Conservation (phyloP, 208 protist genomes). For the Wallacemonas sp. region DNA sequence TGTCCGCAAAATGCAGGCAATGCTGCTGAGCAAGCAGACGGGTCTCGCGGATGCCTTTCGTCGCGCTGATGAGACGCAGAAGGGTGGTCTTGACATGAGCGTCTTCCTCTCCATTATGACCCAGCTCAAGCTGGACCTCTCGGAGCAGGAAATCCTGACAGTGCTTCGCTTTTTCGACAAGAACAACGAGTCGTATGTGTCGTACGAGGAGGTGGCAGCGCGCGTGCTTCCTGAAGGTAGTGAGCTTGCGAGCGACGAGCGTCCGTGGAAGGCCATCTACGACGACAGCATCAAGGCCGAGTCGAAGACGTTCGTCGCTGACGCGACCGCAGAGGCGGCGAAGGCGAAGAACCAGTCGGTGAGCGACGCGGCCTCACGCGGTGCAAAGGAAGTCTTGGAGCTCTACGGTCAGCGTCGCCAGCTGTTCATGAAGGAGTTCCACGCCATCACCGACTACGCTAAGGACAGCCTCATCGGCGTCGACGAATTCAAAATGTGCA, state of each 20-base stretch:
- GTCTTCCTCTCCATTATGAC: slow-evolving; percentile 80
- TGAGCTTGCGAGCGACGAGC: slow-evolving; percentile 59
- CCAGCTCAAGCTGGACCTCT: slow-evolving; percentile 66
- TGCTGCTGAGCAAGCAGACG: slow-evolving; percentile 75
- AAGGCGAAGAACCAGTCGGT: slow-evolving; percentile 35
- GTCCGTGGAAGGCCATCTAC: slow-evolving; percentile 75
- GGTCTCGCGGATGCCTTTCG: slow-evolving; percentile 84
- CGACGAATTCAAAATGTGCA: slow-evolving; percentile 84
- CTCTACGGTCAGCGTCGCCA: slow-evolving; percentile 85
- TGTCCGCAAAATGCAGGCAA: slow-evolving; percentile 86
- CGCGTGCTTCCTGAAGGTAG: slow-evolving; percentile 78
- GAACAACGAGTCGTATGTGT: slow-evolving; percentile 88
- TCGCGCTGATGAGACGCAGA: slow-evolving; percentile 56
- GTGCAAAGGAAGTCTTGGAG: slow-evolving; percentile 65
- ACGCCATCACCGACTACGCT: slow-evolving; percentile 86
- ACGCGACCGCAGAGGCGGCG: slow-evolving; percentile 59
- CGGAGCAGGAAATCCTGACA: slow-evolving; percentile 91
- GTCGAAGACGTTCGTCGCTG: slow-evolving; percentile 47
- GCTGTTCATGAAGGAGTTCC: slow-evolving; percentile 89
- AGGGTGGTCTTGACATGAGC: slow-evolving; percentile 66
- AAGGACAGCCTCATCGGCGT: slow-evolving; percentile 81
- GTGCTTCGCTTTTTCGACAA: slow-evolving; percentile 93
- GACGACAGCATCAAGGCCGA: slow-evolving; percentile 58
- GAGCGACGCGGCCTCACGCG: slow-evolving; percentile 45
- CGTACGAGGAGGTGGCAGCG: slow-evolving; percentile 85